These are phyloP conservation scores for Iris pallida DNA, from an alignment of 116 monocot genomes.

Conservation along the genomic window DNA sequence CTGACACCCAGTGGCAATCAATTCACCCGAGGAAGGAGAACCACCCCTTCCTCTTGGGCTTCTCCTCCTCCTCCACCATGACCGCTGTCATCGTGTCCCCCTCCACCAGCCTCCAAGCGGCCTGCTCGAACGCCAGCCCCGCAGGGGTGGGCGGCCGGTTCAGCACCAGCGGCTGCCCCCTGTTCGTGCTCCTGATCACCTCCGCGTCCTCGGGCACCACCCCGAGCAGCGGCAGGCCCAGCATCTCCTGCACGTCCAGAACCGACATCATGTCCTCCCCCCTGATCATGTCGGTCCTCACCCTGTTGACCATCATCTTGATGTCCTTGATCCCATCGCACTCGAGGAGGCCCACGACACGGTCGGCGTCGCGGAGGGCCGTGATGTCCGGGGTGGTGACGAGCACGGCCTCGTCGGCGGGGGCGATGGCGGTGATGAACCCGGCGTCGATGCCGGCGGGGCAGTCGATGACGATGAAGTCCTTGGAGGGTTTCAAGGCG, in stretches of 20 bases:
- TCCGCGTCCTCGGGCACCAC: slow-evolving; percentile 91
- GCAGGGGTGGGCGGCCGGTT: slow-evolving; percentile 73
- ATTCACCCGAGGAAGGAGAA: slow-evolving; percentile 77
- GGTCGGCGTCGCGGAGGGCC: slow-evolving; percentile 80
- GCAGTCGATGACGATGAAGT: slow-evolving; percentile 90
- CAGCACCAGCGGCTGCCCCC: slow-evolving; percentile 78
- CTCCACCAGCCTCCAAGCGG: slow-evolving; percentile 94
- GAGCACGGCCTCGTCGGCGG: slow-evolving; percentile 88
- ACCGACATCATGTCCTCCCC: slow-evolving; percentile 99
- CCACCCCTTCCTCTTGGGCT: slow-evolving; percentile 61
- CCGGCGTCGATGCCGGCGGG: slow-evolving; percentile 96
- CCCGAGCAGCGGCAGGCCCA: slow-evolving; percentile 72
- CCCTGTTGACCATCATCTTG: slow-evolving; percentile 93
- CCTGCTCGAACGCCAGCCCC: slow-evolving; percentile 92
- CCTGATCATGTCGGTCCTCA: slow-evolving; percentile 66
- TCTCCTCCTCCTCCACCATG: slow-evolving; percentile 83
- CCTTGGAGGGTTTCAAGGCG: slow-evolving; percentile 52
- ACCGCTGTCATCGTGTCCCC: slow-evolving; percentile 89
- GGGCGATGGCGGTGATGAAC: slow-evolving; percentile 90
- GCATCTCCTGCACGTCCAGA: slow-evolving; percentile 95
- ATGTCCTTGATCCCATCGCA: slow-evolving; percentile 93
- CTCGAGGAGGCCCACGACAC: slow-evolving; percentile 86
- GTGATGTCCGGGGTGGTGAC: slow-evolving; percentile 98
- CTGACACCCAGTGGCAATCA: too few species aligned
- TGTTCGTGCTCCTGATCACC: slow-evolving; percentile 90